Base-by-base conservation (phyloP, 2,329 filamentous ascomycete genomes). In the Penicillium sp. region DNA sequence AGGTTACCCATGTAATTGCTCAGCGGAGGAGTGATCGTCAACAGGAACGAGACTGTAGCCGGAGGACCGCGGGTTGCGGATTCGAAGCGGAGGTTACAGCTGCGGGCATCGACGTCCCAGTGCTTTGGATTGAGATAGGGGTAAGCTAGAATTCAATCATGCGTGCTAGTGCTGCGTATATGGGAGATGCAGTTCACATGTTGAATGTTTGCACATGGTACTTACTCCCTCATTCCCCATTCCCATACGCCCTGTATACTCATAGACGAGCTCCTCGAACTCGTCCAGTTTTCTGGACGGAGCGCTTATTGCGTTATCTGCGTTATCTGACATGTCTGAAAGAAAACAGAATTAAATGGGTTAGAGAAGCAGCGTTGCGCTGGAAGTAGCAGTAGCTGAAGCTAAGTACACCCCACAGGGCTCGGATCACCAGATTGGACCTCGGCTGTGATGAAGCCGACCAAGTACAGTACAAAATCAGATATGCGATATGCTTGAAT, bases 1-100 rank as follows among this genome's bases (percentile, higher is more conserved):
- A 97, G 77, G 72, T 96, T 97, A 39, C 92, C 93, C 66, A 97
- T 75, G 59, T 89, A 83, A 79, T 97, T 99, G 57, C 92, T 96
- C 65, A 97, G 79, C 68, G 96, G 90, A 18, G 88, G 85, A 34
- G 92, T 96, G 72, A 97, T 95, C 64, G 60, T 71, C 35, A 73
- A 58, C 6, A 67, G 65, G 51, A 68, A 76, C 6, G 67, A 67
- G 50, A 68, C 70, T 35, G 64, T 66, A 23, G 70, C 60, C 16
- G 70, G 68, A 16, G 73, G 71, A 6, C 68, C 68, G 16, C 55
- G 60, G 25, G 64, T 68, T 40, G 73, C 73, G 52, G 71, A 72
- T 57, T 75, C 72, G 55, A 75, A 72, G 52, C 66, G 69, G 27
- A 75, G 62, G 48, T 71, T 64, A 48, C 68, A 63, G 40, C 56